phyloP scores from a whole-genome alignment of 2,329 filamentous ascomycete species.

The Amauroascus verrucosus region DNA sequence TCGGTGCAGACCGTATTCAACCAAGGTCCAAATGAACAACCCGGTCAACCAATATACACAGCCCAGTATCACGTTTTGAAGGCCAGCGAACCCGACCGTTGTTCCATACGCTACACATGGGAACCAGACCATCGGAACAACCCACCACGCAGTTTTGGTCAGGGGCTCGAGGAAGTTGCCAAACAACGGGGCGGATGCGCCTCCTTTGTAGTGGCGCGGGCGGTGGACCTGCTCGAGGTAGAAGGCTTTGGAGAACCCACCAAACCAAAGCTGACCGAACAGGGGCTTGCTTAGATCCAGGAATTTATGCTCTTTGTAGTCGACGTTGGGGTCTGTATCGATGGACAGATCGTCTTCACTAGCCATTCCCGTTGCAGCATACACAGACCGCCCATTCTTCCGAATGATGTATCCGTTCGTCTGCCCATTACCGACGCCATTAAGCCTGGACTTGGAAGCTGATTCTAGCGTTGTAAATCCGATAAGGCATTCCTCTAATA shows the following conservation, averaged over 20 bases:
- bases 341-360: conserved; percentile 74
- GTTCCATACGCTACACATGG: conserved; percentile 69
- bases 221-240: conserved; percentile 94
- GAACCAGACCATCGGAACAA: conserved; percentile 74
- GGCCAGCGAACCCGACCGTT: conserved; percentile 52
- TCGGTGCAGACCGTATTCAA: conserved; percentile 82
- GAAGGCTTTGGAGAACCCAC: conserved; percentile 87
- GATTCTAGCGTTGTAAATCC: conserved; percentile 63
- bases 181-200: conserved; percentile 83
- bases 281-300: conserved; percentile 78
- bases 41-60: conserved; percentile 59
- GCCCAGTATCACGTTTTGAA: conserved; percentile 42
- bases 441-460: conserved; percentile 37
- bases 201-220: conserved; percentile 89
- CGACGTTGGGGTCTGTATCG: conserved; percentile 64
- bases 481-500: conserved; percentile 75
- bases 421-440: conserved; percentile 26
- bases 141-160: conserved; percentile 88
- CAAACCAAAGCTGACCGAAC: conserved; percentile 75
- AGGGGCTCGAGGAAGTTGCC: conserved; percentile 98
- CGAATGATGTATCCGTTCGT: conserved; percentile 28
- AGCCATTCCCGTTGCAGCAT: conserved; percentile 70
- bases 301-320: conserved; percentile 90
- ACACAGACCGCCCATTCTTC: conserved; percentile 37
- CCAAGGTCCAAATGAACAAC: conserved; percentile 70